phyloP scores from a whole-genome alignment of 1,284 basidiomycete species.

The Rhodotorula mucilaginosa region DNA sequence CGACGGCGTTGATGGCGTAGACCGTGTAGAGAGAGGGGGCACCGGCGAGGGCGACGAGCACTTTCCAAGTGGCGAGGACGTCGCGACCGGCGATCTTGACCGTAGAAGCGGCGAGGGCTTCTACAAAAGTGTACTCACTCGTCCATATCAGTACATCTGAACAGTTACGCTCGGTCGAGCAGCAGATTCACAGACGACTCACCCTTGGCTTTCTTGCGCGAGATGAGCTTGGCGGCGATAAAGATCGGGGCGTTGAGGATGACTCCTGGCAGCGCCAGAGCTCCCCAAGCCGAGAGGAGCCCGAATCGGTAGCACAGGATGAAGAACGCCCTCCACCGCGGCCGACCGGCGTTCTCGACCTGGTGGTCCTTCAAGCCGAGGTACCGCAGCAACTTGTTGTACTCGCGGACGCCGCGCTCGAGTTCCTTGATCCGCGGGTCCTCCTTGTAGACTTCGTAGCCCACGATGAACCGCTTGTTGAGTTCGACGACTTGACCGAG shows the following conservation, averaged over 20 bases:
- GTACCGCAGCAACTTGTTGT: conserved; percentile 87
- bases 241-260: conserved; percentile 94
- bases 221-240: conserved; percentile 84
- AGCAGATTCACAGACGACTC: conserved; percentile 44
- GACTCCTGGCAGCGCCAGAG: conserved; percentile 88
- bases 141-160: too few relatives aligned
- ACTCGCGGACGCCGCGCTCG: conserved; percentile 80
- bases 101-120: conserved; percentile 91
- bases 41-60: conserved; percentile 87
- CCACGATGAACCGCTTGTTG: conserved; percentile 90
- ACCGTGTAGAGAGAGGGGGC: conserved; percentile 82
- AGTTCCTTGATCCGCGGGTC: conserved; percentile 85
- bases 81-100: conserved; percentile 95
- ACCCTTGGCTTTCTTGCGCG: conserved; percentile 78
- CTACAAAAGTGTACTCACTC: conserved; percentile 46
- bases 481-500: conserved; percentile 95
- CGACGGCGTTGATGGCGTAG: conserved; percentile 77
- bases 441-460: conserved; percentile 83
- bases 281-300: conserved; percentile 78
- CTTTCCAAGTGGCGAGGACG: conserved; percentile 97
- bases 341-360: conserved; percentile 59
- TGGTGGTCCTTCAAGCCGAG: conserved; percentile 98
- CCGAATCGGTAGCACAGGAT: conserved; percentile 80
- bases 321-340: conserved; percentile 79
- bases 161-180: not conserved